Evolutionary conservation across 345 rosid species (phyloP).

Genomic region (Reutealis trisperma): DNA sequence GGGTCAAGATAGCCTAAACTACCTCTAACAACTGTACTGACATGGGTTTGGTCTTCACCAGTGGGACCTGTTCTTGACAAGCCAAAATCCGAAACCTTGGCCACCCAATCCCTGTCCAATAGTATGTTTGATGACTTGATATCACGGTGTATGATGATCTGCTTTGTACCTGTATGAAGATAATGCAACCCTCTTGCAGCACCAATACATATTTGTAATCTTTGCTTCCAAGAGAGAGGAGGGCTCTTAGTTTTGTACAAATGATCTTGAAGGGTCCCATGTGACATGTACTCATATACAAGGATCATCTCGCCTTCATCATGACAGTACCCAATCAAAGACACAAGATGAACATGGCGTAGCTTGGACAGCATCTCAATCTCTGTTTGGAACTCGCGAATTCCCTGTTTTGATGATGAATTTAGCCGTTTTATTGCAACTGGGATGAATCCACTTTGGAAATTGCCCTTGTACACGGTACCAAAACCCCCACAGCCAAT

Average conservation of each 20-base stretch:
- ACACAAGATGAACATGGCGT: neutral
- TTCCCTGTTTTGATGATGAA: neutral
- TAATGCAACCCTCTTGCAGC: slow-evolving; percentile 45
- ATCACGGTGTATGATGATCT: slow-evolving; percentile 50
- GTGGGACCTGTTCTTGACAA: slow-evolving; percentile 43
- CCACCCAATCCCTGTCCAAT: slow-evolving; percentile 47
- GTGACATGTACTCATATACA: neutral
- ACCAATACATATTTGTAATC: slow-evolving; percentile 43
- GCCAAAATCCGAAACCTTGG: slow-evolving; percentile 61
- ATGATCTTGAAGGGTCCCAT: slow-evolving; percentile 26
- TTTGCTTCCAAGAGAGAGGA: slow-evolving; percentile 35
- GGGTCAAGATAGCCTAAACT: slow-evolving; percentile 60
- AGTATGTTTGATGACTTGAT: slow-evolving; percentile 53
- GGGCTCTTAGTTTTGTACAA: slow-evolving; percentile 19
- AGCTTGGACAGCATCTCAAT: neutral
- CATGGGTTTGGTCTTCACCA: slow-evolving; percentile 31
- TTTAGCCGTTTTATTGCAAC: neutral
- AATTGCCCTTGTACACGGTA: neutral
- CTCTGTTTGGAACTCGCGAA: neutral
- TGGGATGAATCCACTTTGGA: neutral
- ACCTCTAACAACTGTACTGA: slow-evolving; percentile 50
- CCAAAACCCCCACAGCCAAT: neutral
- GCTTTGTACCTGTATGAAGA: slow-evolving; percentile 30
- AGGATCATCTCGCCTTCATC: neutral
- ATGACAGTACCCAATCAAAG: neutral